Conservation (phyloP, 176 grass and related monocot genomes). For the Pontederia paniculata region DNA sequence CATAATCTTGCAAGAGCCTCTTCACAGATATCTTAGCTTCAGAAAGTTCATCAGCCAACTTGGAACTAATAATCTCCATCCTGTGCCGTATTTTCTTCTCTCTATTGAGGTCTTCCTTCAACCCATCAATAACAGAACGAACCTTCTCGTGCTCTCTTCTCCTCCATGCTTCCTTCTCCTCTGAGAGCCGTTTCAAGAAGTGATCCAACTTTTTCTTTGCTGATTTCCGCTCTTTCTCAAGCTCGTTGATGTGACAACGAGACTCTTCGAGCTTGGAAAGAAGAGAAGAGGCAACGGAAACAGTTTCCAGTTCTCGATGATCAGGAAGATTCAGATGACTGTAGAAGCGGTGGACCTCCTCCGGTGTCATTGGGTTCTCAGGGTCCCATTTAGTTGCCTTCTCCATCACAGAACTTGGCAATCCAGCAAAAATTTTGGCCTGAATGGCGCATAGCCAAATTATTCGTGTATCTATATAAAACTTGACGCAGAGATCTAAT, state of each 20-base stretch:
- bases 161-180: slow-evolving; percentile 82
- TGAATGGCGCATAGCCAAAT: too few relatives aligned
- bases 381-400: slow-evolving; percentile 99
- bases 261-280: slow-evolving; percentile 63
- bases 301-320: slow-evolving; percentile 31
- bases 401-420: slow-evolving; percentile 50
- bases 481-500: too few relatives aligned
- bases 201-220: slow-evolving; percentile 86
- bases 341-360: slow-evolving; percentile 65
- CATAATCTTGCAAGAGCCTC: slow-evolving; percentile 66
- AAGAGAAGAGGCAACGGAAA: slow-evolving; percentile 42
- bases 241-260: slow-evolving; percentile 35
- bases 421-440: slow-evolving; percentile 7
- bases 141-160: slow-evolving; percentile 81
- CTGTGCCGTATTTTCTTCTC: slow-evolving; percentile 81
- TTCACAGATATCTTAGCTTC: slow-evolving; percentile 66
- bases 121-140: slow-evolving; percentile 63
- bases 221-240: slow-evolving; percentile 51
- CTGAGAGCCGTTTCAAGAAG: slow-evolving; percentile 81
- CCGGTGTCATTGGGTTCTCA: slow-evolving; percentile 42
- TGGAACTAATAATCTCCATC: slow-evolving; percentile 59
- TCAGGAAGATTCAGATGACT: slow-evolving; percentile 62
- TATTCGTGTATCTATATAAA: too few relatives aligned
- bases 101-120: slow-evolving; percentile 75
- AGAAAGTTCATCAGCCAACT: slow-evolving; percentile 60